Base-by-base conservation (phyloP, 495 filamentous ascomycete genomes). In the Penicillium cataractarum region DNA sequence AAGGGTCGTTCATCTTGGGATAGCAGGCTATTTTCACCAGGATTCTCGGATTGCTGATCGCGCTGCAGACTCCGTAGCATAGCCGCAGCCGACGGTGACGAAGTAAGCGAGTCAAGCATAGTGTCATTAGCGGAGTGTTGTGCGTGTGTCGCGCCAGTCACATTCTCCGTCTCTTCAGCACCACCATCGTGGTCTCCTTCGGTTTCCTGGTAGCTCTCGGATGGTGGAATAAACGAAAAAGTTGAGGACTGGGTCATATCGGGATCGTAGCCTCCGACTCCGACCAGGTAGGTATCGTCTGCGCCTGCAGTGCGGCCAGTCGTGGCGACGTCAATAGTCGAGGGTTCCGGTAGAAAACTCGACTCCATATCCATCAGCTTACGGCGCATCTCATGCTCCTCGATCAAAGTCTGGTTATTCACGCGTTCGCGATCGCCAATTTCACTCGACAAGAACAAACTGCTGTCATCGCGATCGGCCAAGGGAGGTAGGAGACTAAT, bases 331-430 rank as follows among this genome's bases (percentile, higher is more conserved):
- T 81, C 75, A 29, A 82, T 78, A 1, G 79, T 80, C 1, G 82
- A 85, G 3, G 80, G 71, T 29, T 82, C 80, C 0, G 82, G 82
- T 40, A 93, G 55, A 65, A 96, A 96, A 69, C 91, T 96, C 8
- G 92, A 96, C 71, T 97, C 93, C 61, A 95, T 85, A 69, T 96
- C 92, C 78, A 91, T 88, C 60, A 96, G 71, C 71, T 90, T 89
- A 58, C 80, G 80, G 55, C 82, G 80, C 85, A 91, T 90, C 64
- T 88, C 87, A 33, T 76, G 80, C 71, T 91, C 89, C 67, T 89
- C 84, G 46, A 89, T 69, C 10, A 80, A 69, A 1, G 82, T 84
- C 61, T 83, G 77, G 29, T 81, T 80, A 29, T 78, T 78, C 50
- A 53, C 69, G 50, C 71, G 72, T 37, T 78, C 76, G 44, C 71